Percentiles rank a stretch among this genome's conserved stretches.
Evolutionary conservation across 148 eudicot species (phyloP).

Genomic region (Nepenthes mirabilis): DNA sequence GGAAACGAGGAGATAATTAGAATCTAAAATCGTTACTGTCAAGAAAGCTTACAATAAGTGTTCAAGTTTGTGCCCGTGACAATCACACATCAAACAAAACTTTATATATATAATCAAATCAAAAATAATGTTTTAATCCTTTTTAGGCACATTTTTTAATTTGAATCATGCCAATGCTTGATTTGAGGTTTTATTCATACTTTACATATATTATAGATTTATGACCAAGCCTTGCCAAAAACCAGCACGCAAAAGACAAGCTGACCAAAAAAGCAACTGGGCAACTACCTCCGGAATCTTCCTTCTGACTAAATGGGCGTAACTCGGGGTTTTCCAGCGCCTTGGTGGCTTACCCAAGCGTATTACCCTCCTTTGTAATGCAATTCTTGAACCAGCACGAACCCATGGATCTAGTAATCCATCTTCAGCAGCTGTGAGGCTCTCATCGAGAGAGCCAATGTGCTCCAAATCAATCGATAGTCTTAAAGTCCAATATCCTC

Average conservation of each 20-base stretch:
- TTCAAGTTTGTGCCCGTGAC: too few species aligned
- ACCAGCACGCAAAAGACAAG: background rate
- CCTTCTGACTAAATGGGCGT: conserved; percentile 52
- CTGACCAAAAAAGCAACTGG: background rate
- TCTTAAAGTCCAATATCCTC: conserved; percentile 95
- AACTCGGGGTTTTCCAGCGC: conserved; percentile 86
- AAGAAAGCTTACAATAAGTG: background rate
- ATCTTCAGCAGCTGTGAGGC: conserved; percentile 68
- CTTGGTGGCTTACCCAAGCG: conserved; percentile 91
- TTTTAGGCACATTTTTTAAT: too few species aligned
- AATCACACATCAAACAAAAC: too few species aligned
- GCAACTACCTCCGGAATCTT: conserved; percentile 64
- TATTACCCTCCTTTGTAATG: conserved; percentile 75
- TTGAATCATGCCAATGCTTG: too few species aligned
- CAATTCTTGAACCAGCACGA: conserved; percentile 86
- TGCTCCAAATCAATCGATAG: conserved; percentile 87
- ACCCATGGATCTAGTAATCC: conserved; percentile 75
- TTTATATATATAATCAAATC: too few species aligned
- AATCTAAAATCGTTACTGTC: background rate
- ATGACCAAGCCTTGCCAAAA: too few species aligned
- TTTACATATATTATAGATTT: too few species aligned
- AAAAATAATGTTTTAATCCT: too few species aligned
- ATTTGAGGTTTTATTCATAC: too few species aligned
- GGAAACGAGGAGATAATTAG: background rate
- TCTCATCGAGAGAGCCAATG: conserved; percentile 54